Percentiles rank a stretch among this genome's conserved stretches.
phyloP scores from a whole-genome alignment of 2,329 filamentous ascomycete genomes.

The Alternaria burnsii region DNA sequence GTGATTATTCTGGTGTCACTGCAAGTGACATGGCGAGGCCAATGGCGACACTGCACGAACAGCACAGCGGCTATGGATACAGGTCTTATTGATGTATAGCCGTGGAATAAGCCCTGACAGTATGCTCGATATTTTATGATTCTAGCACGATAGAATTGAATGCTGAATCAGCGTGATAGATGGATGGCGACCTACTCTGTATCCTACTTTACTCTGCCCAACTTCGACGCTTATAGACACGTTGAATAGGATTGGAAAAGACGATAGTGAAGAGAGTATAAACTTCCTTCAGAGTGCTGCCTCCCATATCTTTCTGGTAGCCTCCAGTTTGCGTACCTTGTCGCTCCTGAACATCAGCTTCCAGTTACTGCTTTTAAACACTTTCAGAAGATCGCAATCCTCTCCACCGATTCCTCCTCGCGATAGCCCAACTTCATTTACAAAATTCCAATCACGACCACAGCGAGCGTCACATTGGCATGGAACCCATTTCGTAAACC shows the following conservation, averaged over 20 bases:
- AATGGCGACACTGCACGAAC: neutral
- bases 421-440: neutral
- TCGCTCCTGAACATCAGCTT: neutral
- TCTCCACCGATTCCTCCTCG: neutral
- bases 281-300: neutral
- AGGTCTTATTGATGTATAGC: neutral
- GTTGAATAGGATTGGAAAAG: neutral
- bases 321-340: neutral
- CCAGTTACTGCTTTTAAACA: neutral
- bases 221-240: neutral
- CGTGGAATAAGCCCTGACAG: neutral
- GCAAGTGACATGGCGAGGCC: neutral
- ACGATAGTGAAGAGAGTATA: neutral
- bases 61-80: neutral
- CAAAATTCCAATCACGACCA: neutral
- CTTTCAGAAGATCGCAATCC: neutral
- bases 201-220: neutral
- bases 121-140: neutral
- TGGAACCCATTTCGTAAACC: conserved; percentile 12
- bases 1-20: neutral
- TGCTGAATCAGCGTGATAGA: neutral
- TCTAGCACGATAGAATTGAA: neutral
- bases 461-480: conserved; percentile 10
- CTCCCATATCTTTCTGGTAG: neutral
- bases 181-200: neutral